Percentiles rank a stretch among this genome's conserved stretches.
These are phyloP conservation scores for Mycosarcoma mackinlayi DNA, from an alignment of 1,284 basidiomycete genomes.

Conservation along the genomic window DNA sequence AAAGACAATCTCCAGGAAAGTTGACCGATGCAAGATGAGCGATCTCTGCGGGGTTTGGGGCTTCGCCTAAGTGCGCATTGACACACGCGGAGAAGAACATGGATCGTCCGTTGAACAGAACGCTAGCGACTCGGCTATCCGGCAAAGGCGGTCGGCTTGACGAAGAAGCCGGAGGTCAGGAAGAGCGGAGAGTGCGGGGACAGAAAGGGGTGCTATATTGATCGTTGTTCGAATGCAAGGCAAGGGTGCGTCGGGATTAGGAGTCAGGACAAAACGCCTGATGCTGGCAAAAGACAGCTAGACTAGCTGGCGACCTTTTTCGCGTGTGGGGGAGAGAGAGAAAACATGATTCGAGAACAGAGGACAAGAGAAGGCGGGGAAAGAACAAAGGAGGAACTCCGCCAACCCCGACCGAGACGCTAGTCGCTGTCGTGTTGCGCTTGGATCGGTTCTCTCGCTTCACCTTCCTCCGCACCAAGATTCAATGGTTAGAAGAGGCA, in stretches of 20 bases:
- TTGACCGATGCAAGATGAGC: background rate
- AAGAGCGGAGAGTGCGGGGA: background rate
- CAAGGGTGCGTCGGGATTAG: no score
- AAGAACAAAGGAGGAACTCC: background rate
- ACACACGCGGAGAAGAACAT: background rate
- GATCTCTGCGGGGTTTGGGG: no score
- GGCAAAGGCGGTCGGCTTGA: conserved; percentile 13
- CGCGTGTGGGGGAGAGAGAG: no score
- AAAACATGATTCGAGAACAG: no score
- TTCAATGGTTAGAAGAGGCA: no score
- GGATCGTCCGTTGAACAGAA: no score
- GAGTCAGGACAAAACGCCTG: no score
- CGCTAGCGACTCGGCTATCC: conserved; percentile 16
- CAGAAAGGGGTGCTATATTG: background rate
- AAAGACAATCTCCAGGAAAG: background rate
- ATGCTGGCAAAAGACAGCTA: no score
- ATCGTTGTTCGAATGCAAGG: background rate
- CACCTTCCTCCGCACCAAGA: no score
- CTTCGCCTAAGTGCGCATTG: background rate
- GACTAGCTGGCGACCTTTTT: no score
- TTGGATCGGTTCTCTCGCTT: no score
- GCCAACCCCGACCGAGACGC: conserved; percentile 1
- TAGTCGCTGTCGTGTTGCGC: background rate
- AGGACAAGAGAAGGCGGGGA: conserved; percentile 4
- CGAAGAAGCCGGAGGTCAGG: conserved; percentile 29